Evolutionary conservation across 164 flowering plant species (phyloP).

Genomic region (Piper betle): DNA sequence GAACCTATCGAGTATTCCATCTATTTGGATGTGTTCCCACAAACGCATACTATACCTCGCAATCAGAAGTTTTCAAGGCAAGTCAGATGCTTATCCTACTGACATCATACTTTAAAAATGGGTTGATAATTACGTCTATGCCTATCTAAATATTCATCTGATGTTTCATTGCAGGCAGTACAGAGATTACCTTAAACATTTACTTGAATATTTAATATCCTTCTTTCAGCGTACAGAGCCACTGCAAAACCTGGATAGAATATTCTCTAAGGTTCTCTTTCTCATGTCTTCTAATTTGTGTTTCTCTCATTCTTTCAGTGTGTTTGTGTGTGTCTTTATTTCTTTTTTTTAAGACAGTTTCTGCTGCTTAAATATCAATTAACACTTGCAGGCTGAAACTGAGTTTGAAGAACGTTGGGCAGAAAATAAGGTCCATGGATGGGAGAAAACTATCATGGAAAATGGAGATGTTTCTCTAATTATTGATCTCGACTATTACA

Average conservation of each 20-base stretch:
- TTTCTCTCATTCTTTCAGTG: not conserved
- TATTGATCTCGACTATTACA: constrained; percentile 80
- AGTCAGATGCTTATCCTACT: not conserved
- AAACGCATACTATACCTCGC: constrained; percentile 45
- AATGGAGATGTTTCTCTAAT: constrained; percentile 37
- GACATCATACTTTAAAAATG: not conserved
- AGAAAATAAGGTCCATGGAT: constrained; percentile 45
- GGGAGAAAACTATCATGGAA: constrained; percentile 59
- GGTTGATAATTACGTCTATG: not conserved
- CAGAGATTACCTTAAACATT: constrained; percentile 58
- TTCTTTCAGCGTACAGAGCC: constrained; percentile 92
- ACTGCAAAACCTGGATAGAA: constrained; percentile 82
- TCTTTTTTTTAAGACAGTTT: not conserved
- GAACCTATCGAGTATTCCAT: constrained; percentile 70
- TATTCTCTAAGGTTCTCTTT: constrained; percentile 63
- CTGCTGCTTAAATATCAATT: not conserved
- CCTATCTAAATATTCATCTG: not conserved
- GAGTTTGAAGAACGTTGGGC: constrained; percentile 88
- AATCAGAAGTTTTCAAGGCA: constrained; percentile 67
- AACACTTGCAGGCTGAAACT: constrained; percentile 42
- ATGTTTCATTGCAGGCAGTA: constrained; percentile 50
- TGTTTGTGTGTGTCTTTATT: not conserved
- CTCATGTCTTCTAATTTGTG: not conserved
- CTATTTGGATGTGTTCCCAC: constrained; percentile 68
- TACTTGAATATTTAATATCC: constrained; percentile 65